A percentile compares a stretch with the other conserved stretches of the same genome.
phyloP scores from a whole-genome alignment of 352 stramenopile species.

The Phytophthora vignae region DNA sequence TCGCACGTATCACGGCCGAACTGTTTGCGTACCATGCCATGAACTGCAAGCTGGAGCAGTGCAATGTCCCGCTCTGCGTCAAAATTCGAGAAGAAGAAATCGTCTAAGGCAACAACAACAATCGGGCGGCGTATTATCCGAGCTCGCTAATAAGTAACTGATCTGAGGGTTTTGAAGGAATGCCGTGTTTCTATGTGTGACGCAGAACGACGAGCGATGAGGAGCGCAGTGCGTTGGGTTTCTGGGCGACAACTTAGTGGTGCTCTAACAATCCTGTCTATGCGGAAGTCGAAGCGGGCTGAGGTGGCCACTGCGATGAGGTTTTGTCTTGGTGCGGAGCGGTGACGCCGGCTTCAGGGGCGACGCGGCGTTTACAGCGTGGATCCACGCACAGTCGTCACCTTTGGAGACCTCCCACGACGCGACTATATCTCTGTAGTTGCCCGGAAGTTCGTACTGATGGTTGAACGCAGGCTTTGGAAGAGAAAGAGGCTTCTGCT shows the following conservation, averaged over 20 bases:
- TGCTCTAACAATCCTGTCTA: constrained; percentile 5
- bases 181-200: background rate
- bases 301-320: background rate
- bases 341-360: constrained; percentile 17
- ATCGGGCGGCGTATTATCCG: background rate
- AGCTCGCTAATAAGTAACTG: constrained; percentile 20
- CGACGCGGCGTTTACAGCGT: constrained; percentile 30
- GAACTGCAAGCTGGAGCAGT: constrained; percentile 43
- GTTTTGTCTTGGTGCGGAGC: constrained; percentile 13
- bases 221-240: constrained; percentile 3
- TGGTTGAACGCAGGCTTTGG: background rate
- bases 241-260: background rate
- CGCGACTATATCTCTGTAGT: constrained; percentile 28
- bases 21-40: constrained; percentile 67
- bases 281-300: constrained; percentile 10
- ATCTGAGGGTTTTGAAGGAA: constrained; percentile 1
- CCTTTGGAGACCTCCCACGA: constrained; percentile 20
- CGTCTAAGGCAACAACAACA: constrained; percentile 34
- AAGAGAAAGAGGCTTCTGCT: background rate
- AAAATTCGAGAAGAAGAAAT: constrained; percentile 56
- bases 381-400: constrained; percentile 17
- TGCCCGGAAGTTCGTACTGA: constrained; percentile 20
- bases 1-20: constrained; percentile 56
- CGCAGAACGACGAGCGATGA: constrained; percentile 8
- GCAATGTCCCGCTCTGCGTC: constrained; percentile 54